Base-by-base conservation (phyloP, 257 asterid genomes). In the Nicotiana noctiflora region DNA sequence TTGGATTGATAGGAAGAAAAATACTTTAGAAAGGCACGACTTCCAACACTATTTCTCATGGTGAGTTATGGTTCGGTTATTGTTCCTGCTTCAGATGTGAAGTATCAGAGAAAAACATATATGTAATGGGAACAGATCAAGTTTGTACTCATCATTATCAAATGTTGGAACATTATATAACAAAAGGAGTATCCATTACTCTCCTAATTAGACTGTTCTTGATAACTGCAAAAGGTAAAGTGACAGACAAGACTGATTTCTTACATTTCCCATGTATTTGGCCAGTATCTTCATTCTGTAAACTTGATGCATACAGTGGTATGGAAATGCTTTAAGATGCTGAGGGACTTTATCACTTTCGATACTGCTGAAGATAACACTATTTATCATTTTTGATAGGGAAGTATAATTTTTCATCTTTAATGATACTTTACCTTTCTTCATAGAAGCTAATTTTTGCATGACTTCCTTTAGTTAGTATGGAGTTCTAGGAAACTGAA, bases 1-100 rank as follows among this genome's bases (percentile, higher is more conserved):
- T 82, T 96, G 99, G 99, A 89, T 94, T 80, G 90, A 77, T 64
- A 80, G 81, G 84, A 93, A 86, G 87, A 90, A 88, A 74, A 57
- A 53, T 79, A 80, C 88, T 72, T 86, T 96, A 80, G 89, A 81
- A 85, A 91, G 88, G 85, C 95, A 83, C 25, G 96, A 90, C 56
- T 94, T 82, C 76, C 95, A 90, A 79, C 91, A 84, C 77, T 85
- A 90, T 76, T 92, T 84, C 81, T 87, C 88, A 46, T 90, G 98
- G 99, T 94, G 81, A 86, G 98, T 86, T 65, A 82, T 79, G 63
- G 27, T 17, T 64, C 2, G 75, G 25, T 60, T 78, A 46, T 40
- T 61, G 61, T 40, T 78, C 81, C 56, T 18, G 19, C 19, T 67
- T 32, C 67, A 12, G 32, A 29, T 5, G 25, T 21, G 52, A 34